Evolutionary conservation across 495 filamentous ascomycete species (phyloP).

Genomic region (Xylaria flabelliformis): DNA sequence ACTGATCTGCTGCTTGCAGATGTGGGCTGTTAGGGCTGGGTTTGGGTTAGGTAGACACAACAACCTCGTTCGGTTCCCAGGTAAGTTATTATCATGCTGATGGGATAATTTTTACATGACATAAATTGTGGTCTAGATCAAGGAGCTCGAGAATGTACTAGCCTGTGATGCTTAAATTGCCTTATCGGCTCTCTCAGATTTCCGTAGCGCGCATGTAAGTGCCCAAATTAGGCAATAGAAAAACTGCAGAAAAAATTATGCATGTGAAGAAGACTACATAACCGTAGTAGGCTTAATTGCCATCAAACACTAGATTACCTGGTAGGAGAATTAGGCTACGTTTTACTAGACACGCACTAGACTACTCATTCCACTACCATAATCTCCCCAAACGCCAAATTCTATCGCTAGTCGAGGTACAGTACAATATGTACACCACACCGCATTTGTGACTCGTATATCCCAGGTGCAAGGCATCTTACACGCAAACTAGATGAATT

Average conservation of each 20-base stretch:
- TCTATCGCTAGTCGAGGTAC: neutral
- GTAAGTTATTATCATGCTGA: neutral
- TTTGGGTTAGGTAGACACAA: constrained; percentile 6
- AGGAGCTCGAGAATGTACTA: neutral
- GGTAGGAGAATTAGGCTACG: constrained; percentile 1
- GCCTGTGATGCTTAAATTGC: neutral
- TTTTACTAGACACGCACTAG: neutral
- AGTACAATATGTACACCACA: constrained; percentile 15
- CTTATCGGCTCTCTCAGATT: neutral
- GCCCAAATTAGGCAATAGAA: neutral
- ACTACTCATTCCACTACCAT: neutral
- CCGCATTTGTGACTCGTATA: constrained; percentile 25
- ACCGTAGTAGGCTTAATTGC: neutral
- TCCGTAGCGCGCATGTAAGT: neutral
- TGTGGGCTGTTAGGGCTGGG: constrained; percentile 26
- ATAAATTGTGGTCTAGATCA: neutral
- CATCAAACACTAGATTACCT: neutral
- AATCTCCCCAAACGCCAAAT: neutral
- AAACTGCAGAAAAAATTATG: neutral
- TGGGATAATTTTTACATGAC: neutral
- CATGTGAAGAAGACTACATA: constrained; percentile 6
- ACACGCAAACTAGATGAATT: neutral
- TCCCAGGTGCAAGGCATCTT: neutral
- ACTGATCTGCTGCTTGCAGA: neutral
- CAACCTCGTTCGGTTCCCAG: neutral